These are phyloP conservation scores for Dissoconium aciculare DNA, from an alignment of 2,329 filamentous ascomycete species.

Conservation along the genomic window DNA sequence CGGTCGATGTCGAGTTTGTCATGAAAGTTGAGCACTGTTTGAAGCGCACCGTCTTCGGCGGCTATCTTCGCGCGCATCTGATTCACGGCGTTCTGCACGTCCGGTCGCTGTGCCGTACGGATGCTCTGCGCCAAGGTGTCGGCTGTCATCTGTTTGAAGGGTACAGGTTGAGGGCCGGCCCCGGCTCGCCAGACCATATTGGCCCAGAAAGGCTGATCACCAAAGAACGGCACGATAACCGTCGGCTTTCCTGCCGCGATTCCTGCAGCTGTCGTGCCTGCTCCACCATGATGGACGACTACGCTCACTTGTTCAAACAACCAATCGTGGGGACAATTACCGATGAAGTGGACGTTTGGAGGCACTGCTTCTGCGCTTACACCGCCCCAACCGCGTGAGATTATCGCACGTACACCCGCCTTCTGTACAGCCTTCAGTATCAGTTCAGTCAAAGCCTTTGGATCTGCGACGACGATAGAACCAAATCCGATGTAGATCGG, in stretches of 20 bases:
- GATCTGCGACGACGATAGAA: slow-evolving; percentile 63
- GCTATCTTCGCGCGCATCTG: not conserved
- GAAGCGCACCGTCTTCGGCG: not conserved
- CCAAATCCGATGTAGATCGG: slow-evolving; percentile 72
- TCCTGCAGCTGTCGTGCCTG: slow-evolving; percentile 41
- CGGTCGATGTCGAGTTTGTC: not conserved
- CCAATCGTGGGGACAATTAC: slow-evolving; percentile 42
- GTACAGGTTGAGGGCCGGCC: slow-evolving; percentile 57
- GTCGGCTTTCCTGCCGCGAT: slow-evolving; percentile 36
- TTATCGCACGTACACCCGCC: slow-evolving; percentile 34
- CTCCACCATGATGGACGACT: slow-evolving; percentile 44
- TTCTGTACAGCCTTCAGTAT: slow-evolving; percentile 53
- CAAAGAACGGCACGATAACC: slow-evolving; percentile 41
- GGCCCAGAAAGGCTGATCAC: slow-evolving; percentile 41
- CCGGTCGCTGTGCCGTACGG: slow-evolving; percentile 18
- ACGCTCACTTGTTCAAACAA: slow-evolving; percentile 38
- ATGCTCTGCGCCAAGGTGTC: slow-evolving; percentile 31
- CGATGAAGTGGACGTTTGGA: slow-evolving; percentile 33
- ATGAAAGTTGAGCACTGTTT: not conserved
- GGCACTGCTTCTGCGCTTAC: slow-evolving; percentile 22
- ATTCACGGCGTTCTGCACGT: not conserved
- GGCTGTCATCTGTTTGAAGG: slow-evolving; percentile 49
- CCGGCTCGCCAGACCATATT: slow-evolving; percentile 30
- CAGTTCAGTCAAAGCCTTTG: slow-evolving; percentile 49
- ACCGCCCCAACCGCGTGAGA: slow-evolving; percentile 39